Base-by-base conservation (phyloP, 164 flowering plant species). In the Brasenia schreberi region DNA sequence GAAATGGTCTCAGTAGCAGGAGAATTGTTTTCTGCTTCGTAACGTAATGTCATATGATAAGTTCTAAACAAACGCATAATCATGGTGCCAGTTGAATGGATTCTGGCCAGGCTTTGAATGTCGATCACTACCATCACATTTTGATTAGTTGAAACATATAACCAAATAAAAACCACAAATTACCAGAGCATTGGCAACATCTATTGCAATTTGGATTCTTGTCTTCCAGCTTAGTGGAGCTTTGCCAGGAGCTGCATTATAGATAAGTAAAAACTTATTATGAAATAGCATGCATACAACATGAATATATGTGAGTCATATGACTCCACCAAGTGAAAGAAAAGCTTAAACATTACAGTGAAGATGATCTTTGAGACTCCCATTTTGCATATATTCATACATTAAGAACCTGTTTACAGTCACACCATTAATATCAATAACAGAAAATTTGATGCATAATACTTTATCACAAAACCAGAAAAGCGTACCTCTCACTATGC, bases 161-260 rank as follows among this genome's bases (percentile, higher is more conserved):
- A 56, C 64, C 27, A 44, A 52, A 58, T 16, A n/a, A 60, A 33
- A 33, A 33, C 39, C 4, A 33, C 39, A 33, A 1, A 61, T 78
- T 88, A 95, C 97, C 89, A 92, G 80, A 76, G 97, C 97, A 81
- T 95, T 90, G 67, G 99, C 99, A 71, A 95, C 92, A 66, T 92
- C 96, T 67, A 90, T 86, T 62, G 99, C 97, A 73, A 95, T 92
- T 71, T 88, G 96, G 66, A 95, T 78, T 80, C 99, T 82, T 0
- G 80, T 79, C 61, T 67, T 82, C 99, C 99, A 95, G 75, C 85
- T 85, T 62, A 95, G 74, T 43, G 97, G 89, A 71, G 82, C 73
- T 65, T 68, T 82, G 65, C 75, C 82, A 6, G 85, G 79, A 69
- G 84, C 97, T 95, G 85, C 74, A 80, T 71, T 23, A 27, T n/a